Evolutionary conservation across 2,329 filamentous ascomycete species (phyloP), one percentile per base, ranked within the genome.

Genomic region (Orbilia quercus): DNA sequence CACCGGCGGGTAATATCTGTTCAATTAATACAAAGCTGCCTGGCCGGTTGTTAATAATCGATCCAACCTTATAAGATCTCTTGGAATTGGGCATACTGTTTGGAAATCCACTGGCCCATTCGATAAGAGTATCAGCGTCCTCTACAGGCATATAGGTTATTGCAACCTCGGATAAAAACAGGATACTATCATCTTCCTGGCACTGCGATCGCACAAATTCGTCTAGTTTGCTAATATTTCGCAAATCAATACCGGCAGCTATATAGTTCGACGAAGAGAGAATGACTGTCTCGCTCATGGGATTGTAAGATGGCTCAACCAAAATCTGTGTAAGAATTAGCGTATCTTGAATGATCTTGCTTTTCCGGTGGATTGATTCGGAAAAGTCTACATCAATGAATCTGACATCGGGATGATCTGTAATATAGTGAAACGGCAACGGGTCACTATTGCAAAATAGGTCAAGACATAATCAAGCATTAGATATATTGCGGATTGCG

Each of bases 101-200:
- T 11, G 87, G 85, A 54, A 96, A 83, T 9, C 82, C 86, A 62
- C 87, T 87, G n/a, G 90, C 89, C 92, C 92, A 97, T 55, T 84
- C 79, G 28, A 97, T 88, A 7, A 97, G 83, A 14, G 85, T 83
- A 82, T 96, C 75, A 11, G 78, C 77, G 23, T 76, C 74, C 11
- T 65, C 57, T 42, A 62, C 62, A 14, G 75, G 69, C 76, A 78
- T 78, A 45, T 78, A 78, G 4, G 76, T 95, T 42, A 96, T 87
- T 2, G 92, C 96, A 12, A 96, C 92, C 81, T 98, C 94, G 0
- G 92, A 92, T 23, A 92, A 85, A 77, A 95, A 96, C 22, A 97
- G 82, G 1, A 96, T 85, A 1, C 85, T 83, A 0, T 84, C 79
- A 14, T 89, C 79, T 40, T 89, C 82, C 1, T 91, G 79, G 47